Base-by-base conservation (phyloP, 2,329 filamentous ascomycete species). In the Fusarium annulatum region DNA sequence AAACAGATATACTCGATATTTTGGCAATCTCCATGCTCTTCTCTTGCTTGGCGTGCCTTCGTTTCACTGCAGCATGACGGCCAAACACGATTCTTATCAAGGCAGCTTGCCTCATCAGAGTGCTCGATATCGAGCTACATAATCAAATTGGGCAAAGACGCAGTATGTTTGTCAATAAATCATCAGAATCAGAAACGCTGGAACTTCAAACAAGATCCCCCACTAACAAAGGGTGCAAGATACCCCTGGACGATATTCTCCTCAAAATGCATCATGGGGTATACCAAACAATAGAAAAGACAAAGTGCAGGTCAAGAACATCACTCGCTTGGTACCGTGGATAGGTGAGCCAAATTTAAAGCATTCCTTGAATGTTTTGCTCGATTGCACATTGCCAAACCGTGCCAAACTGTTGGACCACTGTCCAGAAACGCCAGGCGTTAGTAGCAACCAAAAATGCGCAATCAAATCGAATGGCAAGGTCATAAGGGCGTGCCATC, bases 401-500 rank as follows among this genome's bases (percentile, higher is more conserved):
- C 61, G 63, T 61, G 23, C 43, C 43, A 28, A 43, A 48, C 26
- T 15, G 61, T 56, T 23, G 56, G 63, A 52, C 64, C 60, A 61
- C 66, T 55, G 43, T 63, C 57, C 45, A 55, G 41, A 53, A 74
- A 67, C 57, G 70, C 67, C 70, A 65, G 66, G 64, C 61, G 61
- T 71, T 71, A 43, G 62, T 64, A 67, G 64, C 63, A 59, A 69
- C 64, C 55, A 63, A 60, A 57, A 57, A 53, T 57, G 58, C 43
- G 64, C 64, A 57, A 48, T 67, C 71, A 64, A 56, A 67, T 57
- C 52, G 57, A 71, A 67, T 69, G 51, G 52, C 52, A 73, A 61
- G 75, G 65, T 81, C 81, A 76, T 82, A 76, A 77, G 67, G 75
- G 79, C 81, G 74, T 83, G 59, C 76, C 75, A 74, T 83, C 81